Conservation (phyloP, 2,329 filamentous ascomycete species). For the Erysiphe pulchra region DNA sequence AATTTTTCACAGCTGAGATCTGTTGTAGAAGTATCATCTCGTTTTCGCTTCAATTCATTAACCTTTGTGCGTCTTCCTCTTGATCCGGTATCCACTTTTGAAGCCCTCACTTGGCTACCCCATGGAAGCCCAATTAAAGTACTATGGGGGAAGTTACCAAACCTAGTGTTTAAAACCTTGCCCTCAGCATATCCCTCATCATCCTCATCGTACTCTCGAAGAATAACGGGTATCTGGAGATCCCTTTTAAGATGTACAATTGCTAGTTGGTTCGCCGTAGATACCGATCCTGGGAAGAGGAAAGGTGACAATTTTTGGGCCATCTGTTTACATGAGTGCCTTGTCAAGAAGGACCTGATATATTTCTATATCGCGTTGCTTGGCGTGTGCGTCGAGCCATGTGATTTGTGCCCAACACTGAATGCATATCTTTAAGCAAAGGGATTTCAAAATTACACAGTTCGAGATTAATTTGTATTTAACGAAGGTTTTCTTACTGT, state of each 20-base stretch:
- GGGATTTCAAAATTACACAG: too few species aligned
- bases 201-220: conserved; percentile 32
- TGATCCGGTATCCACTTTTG: conserved; percentile 76
- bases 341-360: too few species aligned
- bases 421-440: too few species aligned
- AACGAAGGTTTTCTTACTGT: too few species aligned
- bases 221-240: conserved; percentile 50
- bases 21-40: conserved; percentile 14
- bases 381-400: background rate
- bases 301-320: conserved; percentile 39
- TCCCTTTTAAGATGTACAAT: conserved; percentile 79
- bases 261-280: conserved; percentile 41
- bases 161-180: conserved; percentile 69
- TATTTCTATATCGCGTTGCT: too few species aligned
- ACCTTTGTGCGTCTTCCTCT: conserved; percentile 46
- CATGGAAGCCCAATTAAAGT: conserved; percentile 57
- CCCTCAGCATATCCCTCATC: conserved; percentile 52
- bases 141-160: conserved; percentile 69
- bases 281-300: conserved; percentile 37
- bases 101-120: conserved; percentile 81
- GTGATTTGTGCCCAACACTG: background rate
- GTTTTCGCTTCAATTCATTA: conserved; percentile 21
- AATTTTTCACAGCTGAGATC: conserved; percentile 4
- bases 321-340: conserved; percentile 3
- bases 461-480: too few species aligned